Conservation (phyloP, 2,329 filamentous ascomycete species). For the Cucurbitaria berberidis region DNA sequence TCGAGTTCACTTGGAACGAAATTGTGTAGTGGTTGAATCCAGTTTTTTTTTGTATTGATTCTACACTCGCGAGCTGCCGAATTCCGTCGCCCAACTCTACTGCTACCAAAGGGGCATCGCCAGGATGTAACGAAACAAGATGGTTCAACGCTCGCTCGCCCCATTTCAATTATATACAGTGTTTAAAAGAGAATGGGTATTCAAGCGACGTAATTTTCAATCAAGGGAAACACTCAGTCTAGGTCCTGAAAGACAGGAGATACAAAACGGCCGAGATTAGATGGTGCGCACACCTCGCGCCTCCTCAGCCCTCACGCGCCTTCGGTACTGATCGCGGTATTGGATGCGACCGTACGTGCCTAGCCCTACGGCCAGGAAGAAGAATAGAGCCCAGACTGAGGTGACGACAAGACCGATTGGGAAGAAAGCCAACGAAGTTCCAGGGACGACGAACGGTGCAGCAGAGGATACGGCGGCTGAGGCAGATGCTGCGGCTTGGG, state of each 20-base stretch:
- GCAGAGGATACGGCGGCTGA: conserved; percentile 50
- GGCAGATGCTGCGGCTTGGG: conserved; percentile 50
- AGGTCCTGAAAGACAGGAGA: neutral
- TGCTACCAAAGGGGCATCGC: conserved; percentile 8
- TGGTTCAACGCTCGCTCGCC: neutral
- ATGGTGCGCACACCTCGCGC: conserved; percentile 44
- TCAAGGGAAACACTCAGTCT: conserved; percentile 2
- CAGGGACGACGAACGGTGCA: conserved; percentile 70
- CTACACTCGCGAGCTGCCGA: no score
- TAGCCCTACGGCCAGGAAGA: conserved; percentile 63
- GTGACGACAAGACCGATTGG: conserved; percentile 73
- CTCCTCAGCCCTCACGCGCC: conserved; percentile 54
- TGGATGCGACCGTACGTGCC: conserved; percentile 71
- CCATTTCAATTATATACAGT: conserved; percentile 26
- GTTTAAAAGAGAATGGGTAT: conserved; percentile 18
- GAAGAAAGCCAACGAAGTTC: conserved; percentile 70
- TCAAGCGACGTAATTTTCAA: conserved; percentile 24
- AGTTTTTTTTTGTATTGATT: neutral
- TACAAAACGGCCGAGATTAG: conserved; percentile 20
- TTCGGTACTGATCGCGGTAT: conserved; percentile 68
- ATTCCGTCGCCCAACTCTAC: neutral
- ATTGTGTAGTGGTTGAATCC: no score
- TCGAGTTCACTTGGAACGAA: no score
- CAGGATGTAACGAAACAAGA: conserved; percentile 6
- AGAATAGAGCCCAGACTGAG: conserved; percentile 62